Evolutionary conservation across 352 stramenopile species (phyloP), one percentile per base, ranked within the genome.

Genomic region (Pythium aristosporum): DNA sequence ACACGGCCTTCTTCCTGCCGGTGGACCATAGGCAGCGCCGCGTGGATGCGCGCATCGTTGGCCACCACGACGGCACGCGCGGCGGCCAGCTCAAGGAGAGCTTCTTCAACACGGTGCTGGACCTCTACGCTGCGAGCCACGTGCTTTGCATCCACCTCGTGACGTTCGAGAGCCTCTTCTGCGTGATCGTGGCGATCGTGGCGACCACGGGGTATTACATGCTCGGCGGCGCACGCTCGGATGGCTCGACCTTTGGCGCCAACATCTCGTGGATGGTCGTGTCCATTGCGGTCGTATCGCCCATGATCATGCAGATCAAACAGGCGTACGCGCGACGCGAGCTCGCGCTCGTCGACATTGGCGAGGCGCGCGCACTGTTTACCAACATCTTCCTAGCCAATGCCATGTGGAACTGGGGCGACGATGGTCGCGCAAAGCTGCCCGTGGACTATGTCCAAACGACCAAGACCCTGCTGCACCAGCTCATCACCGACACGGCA

Each of bases 291-390:
- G 76, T 96, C 36, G 84, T 92, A 21, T 88, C 85, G 54, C 87
- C 87, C 16, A 89, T 92, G 80, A 96, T 92, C 73, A 93, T 94
- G 83, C 85, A 94, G 66, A 92, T 96, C 73, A 77, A 75, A 16
- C 85, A 96, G 63, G 87, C 87, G 16, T 96, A 94, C 58, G 58
- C 71, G 16, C 78, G 85, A 7, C 79, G 87, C 41, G 87, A 96
- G 64, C 61, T 87, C 53, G 85, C 87, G 18, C 68, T 96, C 5
- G 72, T 83, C 43, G 72, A 81, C 44, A 76, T 94, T 44, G 80
- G 82, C 28, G 87, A 94, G 65, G 67, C 80, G 41, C 89, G 85
- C 62, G 69, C 82, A 10, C 70, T 96, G 50, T 70, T 93, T 9
- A 63, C 72, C 20, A 93, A 92, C 61, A 87, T 93, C 37, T 63